These are phyloP conservation scores for Pneumocystis murina DNA, from an alignment of 1,139 yeast genomes.

Conservation along the genomic window DNA sequence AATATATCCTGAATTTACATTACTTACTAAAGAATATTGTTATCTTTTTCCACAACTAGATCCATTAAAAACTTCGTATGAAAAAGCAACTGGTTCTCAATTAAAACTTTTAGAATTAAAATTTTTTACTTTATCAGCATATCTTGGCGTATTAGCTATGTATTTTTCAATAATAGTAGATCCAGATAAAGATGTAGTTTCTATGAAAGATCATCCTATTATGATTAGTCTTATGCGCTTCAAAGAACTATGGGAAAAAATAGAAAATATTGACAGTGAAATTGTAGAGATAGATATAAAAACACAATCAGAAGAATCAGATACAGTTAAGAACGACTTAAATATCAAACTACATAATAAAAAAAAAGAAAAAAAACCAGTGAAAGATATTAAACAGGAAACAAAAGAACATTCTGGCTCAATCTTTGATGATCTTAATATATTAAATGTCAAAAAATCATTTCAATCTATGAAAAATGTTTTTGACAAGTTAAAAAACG, in stretches of 20 bases:
- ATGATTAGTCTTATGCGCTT: slow-evolving; percentile 12
- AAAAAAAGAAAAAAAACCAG: neutral
- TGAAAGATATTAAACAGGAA: neutral
- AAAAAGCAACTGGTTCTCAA: slow-evolving; percentile 5
- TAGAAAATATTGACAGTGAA: slow-evolving; percentile 2
- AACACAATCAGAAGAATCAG: slow-evolving; percentile 1
- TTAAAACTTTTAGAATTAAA: slow-evolving; percentile 23
- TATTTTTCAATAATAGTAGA: slow-evolving; percentile 61
- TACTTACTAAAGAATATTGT: slow-evolving; percentile 46
- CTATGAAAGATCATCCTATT: slow-evolving; percentile 42
- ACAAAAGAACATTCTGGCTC: neutral
- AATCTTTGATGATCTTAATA: neutral
- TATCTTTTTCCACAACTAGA: slow-evolving; percentile 32
- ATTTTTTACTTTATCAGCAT: slow-evolving; percentile 56
- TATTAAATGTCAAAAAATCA: neutral
- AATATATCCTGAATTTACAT: slow-evolving; percentile 74
- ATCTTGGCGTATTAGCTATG: slow-evolving; percentile 56
- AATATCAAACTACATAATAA: neutral
- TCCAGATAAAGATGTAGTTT: slow-evolving; percentile 52
- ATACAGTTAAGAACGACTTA: neutral
- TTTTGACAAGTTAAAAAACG: slow-evolving; percentile 12
- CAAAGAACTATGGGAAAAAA: slow-evolving; percentile 10
- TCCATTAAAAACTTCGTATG: slow-evolving; percentile 27
- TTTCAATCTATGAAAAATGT: slow-evolving; percentile 6
- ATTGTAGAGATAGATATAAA: neutral